These are phyloP conservation scores for Vigna angularis DNA, from an alignment of 306 rosid species.

Conservation along the genomic window DNA sequence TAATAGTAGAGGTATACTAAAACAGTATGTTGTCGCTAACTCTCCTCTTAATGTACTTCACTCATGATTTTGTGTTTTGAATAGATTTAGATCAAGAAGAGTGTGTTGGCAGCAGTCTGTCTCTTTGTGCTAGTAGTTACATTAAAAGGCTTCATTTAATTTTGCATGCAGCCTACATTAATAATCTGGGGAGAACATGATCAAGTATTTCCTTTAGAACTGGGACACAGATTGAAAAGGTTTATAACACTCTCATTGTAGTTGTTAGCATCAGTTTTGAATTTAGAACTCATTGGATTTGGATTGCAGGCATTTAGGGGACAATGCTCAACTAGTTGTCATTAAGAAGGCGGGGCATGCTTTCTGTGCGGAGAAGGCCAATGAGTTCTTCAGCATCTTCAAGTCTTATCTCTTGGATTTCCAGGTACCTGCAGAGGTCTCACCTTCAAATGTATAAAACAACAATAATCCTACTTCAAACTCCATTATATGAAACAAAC, in stretches of 20 bases:
- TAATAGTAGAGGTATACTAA: too few relatives aligned
- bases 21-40: too few relatives aligned
- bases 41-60: not conserved
- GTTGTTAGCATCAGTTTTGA: slow-evolving; percentile 18
- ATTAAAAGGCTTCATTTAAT: slow-evolving; percentile 1
- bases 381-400: slow-evolving; percentile 64
- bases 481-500: not conserved
- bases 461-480: slow-evolving; percentile 15
- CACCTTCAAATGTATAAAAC: slow-evolving; percentile 32
- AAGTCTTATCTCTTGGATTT: slow-evolving; percentile 59
- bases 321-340: slow-evolving; percentile 67
- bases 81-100: not conserved
- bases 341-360: slow-evolving; percentile 84
- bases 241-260: slow-evolving; percentile 40
- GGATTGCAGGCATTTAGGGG: slow-evolving; percentile 70
- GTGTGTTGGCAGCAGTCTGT: too few relatives aligned
- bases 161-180: slow-evolving; percentile 66
- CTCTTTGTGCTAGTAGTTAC: not conserved
- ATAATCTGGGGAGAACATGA: slow-evolving; percentile 91
- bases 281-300: slow-evolving; percentile 14
- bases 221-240: slow-evolving; percentile 77
- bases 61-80: not conserved
- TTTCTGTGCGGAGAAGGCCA: slow-evolving; percentile 60
- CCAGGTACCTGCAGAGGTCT: slow-evolving; percentile 30
- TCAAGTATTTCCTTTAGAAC: slow-evolving; percentile 70